Conservation (phyloP, 2,329 filamentous ascomycete species). For the Calonectria honghensis region DNA sequence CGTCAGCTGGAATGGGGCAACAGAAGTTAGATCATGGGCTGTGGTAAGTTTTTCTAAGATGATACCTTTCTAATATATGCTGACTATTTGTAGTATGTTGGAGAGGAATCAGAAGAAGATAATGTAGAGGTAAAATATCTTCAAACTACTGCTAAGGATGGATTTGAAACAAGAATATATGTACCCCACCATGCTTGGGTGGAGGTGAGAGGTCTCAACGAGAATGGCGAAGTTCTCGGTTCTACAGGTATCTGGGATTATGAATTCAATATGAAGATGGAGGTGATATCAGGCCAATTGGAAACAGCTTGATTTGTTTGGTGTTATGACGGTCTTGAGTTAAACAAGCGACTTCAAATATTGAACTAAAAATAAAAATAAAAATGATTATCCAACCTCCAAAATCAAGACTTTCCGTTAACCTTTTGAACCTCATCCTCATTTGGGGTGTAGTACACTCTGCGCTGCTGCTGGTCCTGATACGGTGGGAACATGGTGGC, state of each 20-base stretch:
- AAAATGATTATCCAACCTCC: not conserved
- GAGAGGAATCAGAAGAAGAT: not conserved
- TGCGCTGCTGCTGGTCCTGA: constrained; percentile 11
- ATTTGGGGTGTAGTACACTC: not conserved
- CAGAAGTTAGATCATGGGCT: constrained; percentile 37
- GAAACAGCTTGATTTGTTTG: not conserved
- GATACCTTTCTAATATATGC: not conserved
- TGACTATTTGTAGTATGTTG: constrained; percentile 30
- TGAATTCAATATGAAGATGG: not conserved
- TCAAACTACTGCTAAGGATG: constrained; percentile 23
- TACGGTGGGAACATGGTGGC: constrained; percentile 17
- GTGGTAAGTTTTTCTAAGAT: constrained; percentile 28
- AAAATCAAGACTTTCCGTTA: not conserved
- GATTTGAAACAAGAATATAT: constrained; percentile 31
- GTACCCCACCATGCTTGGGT: constrained; percentile 22
- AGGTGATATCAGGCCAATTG: not conserved
- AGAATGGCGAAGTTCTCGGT: constrained; percentile 22
- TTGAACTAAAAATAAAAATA: not conserved
- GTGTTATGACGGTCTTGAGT: not conserved
- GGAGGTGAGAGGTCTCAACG: constrained; percentile 19
- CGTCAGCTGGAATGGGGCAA: constrained; percentile 38
- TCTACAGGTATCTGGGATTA: constrained; percentile 33
- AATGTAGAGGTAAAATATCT: not conserved
- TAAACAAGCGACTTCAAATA: not conserved
- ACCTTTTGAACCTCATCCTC: not conserved